Base-by-base conservation (phyloP, 768 basidiomycete species). In the Piloderma croceum region DNA sequence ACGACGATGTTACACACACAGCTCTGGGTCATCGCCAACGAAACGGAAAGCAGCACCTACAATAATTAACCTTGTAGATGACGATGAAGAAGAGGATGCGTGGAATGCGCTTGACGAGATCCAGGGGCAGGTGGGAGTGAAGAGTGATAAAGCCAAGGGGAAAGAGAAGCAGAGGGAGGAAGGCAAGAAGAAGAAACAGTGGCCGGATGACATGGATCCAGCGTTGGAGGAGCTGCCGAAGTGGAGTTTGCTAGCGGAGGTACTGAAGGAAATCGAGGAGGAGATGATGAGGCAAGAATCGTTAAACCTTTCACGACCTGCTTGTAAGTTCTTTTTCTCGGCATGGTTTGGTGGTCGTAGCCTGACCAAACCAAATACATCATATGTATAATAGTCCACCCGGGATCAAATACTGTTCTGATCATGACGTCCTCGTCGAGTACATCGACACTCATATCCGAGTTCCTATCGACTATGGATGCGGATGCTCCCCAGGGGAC, bases 171-270 rank as follows among this genome's bases (percentile, higher is more conserved):
- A n/a, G n/a, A n/a, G n/a, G n/a, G n/a, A n/a, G n/a, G n/a, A n/a
- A n/a, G n/a, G n/a, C n/a, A n/a, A n/a, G n/a, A n/a, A n/a, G n/a
- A n/a, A n/a, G n/a, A n/a, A n/a, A n/a, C n/a, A 90, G 83, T 56
- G 90, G 18, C 87, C 91, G 0, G 68, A 76, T 7, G 81, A 79
- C 1, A 79, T 93, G 59, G 79, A 89, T 33, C 88, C 90, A 0
- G 77, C 91, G 0, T 68, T 97, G 19, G 96, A 98, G 61, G 96
- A 98, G 54, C 73, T 88, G 31, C 93, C 93, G 0, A 99, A 99
- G 59, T 98, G 96, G 94, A 74, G 74, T 41, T 58, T 93, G 6
- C 64, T 99, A 9, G 74, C 81, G 0, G 86, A 90, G 13, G 74
- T 93, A n/a, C n/a, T n/a, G n/a, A n/a, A n/a, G n/a, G n/a, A n/a